These are phyloP conservation scores for Cyclotella atomus DNA, from an alignment of 108 stramenopile genomes.

Conservation along the genomic window DNA sequence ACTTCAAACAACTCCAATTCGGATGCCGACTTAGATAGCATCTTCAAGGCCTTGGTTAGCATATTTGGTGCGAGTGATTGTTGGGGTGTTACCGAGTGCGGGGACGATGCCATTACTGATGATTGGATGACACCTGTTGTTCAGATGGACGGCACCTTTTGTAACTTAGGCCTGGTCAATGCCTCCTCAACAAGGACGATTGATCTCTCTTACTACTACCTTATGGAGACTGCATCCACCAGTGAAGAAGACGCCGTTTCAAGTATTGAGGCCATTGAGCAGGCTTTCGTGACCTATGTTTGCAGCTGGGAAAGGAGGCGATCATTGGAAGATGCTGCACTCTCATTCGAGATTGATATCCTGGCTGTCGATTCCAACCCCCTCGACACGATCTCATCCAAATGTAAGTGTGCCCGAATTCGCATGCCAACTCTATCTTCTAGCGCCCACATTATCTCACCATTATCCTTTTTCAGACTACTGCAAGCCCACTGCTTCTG, in stretches of 20 bases:
- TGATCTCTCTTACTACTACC: constrained; percentile 26
- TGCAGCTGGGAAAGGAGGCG: constrained; percentile 6
- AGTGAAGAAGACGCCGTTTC: background rate
- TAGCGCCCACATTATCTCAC: background rate
- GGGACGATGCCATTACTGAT: too few species aligned
- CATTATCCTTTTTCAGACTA: background rate
- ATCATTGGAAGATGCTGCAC: background rate
- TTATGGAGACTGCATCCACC: constrained; percentile 15
- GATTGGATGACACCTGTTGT: background rate
- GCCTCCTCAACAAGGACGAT: background rate
- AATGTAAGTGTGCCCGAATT: constrained; percentile 18
- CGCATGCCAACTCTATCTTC: too few species aligned
- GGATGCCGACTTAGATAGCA: background rate
- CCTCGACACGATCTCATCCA: constrained; percentile 6
- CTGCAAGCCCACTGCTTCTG: constrained; percentile 3
- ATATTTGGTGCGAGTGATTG: constrained; percentile 23
- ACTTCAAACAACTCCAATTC: too few species aligned
- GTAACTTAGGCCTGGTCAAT: background rate
- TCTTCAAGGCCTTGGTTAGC: constrained; percentile 1
- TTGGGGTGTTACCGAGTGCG: constrained; percentile 24
- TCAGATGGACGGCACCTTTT: background rate
- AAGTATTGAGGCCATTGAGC: constrained; percentile 16
- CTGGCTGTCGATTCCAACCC: constrained; percentile 28
- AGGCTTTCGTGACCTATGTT: background rate
- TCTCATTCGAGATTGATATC: background rate